phyloP scores from a whole-genome alignment of 1,284 basidiomycete species.

The Mycocalia duriaeana region DNA sequence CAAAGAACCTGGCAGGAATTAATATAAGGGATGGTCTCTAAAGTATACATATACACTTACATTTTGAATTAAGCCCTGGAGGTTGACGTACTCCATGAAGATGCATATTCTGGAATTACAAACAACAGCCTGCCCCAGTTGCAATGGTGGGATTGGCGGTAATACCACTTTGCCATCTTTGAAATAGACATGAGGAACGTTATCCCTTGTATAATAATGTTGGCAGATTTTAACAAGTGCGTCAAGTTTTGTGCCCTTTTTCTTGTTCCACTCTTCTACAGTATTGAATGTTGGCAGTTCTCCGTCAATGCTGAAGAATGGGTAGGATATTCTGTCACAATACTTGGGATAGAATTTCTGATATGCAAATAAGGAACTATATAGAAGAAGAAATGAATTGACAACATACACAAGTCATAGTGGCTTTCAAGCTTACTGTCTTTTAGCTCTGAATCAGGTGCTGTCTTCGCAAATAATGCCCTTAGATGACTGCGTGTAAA shows the following conservation, averaged over 20 bases:
- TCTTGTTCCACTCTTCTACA: conserved; percentile 14
- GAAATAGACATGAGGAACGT: conserved; percentile 13
- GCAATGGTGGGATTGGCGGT: conserved; percentile 6
- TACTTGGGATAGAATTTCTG: too few relatives aligned
- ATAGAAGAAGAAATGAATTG: too few relatives aligned
- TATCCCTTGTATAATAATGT: conserved; percentile 16
- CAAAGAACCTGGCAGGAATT: conserved; percentile 14
- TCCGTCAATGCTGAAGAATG: too few relatives aligned
- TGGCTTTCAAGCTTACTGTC: too few relatives aligned
- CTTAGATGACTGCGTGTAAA: too few relatives aligned
- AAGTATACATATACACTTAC: conserved; percentile 11
- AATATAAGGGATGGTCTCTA: neutral
- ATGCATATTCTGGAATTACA: conserved; percentile 14
- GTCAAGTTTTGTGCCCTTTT: conserved; percentile 23
- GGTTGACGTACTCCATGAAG: conserved; percentile 17
- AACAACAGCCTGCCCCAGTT: neutral
- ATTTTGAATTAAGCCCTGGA: conserved; percentile 17
- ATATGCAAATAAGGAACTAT: too few relatives aligned
- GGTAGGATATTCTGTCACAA: too few relatives aligned
- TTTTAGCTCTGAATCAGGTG: too few relatives aligned
- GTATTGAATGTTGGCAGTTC: conserved; percentile 15
- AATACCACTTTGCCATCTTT: conserved; percentile 13
- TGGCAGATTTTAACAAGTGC: conserved; percentile 10
- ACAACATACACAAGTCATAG: too few relatives aligned
- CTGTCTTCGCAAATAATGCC: too few relatives aligned